A percentile compares a stretch with the other conserved stretches of the same genome.
Evolutionary conservation across 2,329 filamentous ascomycete genomes (phyloP).

Genomic region (Stachybotrys echinatus): DNA sequence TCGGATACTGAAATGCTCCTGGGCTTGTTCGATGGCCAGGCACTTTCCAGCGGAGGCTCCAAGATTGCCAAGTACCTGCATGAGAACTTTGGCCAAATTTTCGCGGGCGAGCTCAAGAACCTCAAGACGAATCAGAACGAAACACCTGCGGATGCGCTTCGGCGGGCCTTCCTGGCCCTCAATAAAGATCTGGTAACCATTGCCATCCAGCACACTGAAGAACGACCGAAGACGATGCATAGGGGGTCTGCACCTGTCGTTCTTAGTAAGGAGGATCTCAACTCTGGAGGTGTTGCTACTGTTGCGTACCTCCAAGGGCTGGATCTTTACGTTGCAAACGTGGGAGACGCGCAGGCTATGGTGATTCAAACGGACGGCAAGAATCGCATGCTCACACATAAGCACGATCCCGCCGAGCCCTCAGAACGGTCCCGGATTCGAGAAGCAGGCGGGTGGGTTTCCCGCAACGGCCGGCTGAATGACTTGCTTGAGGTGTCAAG

Average conservation of each 20-base stretch:
- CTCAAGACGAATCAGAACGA: slow-evolving; percentile 65
- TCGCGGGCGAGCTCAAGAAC: slow-evolving; percentile 74
- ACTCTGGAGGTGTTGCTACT: slow-evolving; percentile 86
- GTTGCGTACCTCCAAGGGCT: slow-evolving; percentile 85
- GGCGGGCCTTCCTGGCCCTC: slow-evolving; percentile 78
- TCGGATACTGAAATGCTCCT: slow-evolving; percentile 85
- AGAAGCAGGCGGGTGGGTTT: slow-evolving; percentile 93
- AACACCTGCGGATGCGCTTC: slow-evolving; percentile 74
- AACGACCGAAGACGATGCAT: slow-evolving; percentile 61
- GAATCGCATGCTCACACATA: slow-evolving; percentile 77
- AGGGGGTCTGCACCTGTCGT: slow-evolving; percentile 70
- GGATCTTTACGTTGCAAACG: slow-evolving; percentile 90
- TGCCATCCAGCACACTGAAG: slow-evolving; percentile 74
- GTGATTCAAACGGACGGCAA: slow-evolving; percentile 85
- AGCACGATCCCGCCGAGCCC: slow-evolving; percentile 88
- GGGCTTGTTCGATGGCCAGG: slow-evolving; percentile 93
- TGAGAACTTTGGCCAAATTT: slow-evolving; percentile 86
- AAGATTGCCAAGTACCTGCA: slow-evolving; percentile 96
- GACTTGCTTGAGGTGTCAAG: slow-evolving; percentile 87
- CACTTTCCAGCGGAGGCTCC: slow-evolving; percentile 82
- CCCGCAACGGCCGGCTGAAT: slow-evolving; percentile 88
- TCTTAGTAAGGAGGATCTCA: slow-evolving; percentile 82
- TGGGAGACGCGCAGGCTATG: slow-evolving; percentile 94
- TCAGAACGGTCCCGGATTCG: slow-evolving; percentile 82
- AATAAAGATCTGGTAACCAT: slow-evolving; percentile 93